Conservation (phyloP, 2,329 filamentous ascomycete genomes). For the Penicillium digitatum region DNA sequence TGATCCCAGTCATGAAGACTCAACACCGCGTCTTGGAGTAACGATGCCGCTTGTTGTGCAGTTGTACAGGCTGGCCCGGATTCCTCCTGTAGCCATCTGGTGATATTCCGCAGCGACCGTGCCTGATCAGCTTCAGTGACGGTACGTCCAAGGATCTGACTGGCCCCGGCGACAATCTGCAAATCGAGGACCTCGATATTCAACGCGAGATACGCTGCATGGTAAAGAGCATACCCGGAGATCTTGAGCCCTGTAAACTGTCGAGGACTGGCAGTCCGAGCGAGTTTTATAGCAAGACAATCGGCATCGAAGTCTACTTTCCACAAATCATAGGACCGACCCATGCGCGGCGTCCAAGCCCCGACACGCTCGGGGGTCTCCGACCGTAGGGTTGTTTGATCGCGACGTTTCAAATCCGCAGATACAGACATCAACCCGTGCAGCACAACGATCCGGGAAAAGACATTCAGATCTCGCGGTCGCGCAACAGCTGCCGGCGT, state of each 20-base stretch:
- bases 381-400: conserved; percentile 57
- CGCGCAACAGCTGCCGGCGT: conserved; percentile 41
- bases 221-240: conserved; percentile 55
- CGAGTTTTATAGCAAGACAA: conserved; percentile 40
- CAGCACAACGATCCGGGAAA: conserved; percentile 54
- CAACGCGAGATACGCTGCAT: conserved; percentile 55
- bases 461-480: conserved; percentile 45
- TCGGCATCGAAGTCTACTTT: conserved; percentile 56
- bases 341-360: conserved; percentile 52
- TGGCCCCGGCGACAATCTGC: conserved; percentile 59
- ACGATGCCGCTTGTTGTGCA: conserved; percentile 51
- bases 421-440: conserved; percentile 61
- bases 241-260: conserved; percentile 50
- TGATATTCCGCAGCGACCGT: conserved; percentile 39
- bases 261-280: conserved; percentile 28
- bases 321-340: conserved; percentile 55
- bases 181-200: conserved; percentile 59
- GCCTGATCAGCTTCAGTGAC: conserved; percentile 51
- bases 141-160: conserved; percentile 56
- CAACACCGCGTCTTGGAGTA: conserved; percentile 51
- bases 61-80: conserved; percentile 9
- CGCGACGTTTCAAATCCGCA: conserved; percentile 59
- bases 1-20: conserved; percentile 51
- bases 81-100: conserved; percentile 21
- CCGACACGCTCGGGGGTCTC: conserved; percentile 36